Evolutionary conservation across 306 rosid species (phyloP).

Genomic region (Morella rubra): DNA sequence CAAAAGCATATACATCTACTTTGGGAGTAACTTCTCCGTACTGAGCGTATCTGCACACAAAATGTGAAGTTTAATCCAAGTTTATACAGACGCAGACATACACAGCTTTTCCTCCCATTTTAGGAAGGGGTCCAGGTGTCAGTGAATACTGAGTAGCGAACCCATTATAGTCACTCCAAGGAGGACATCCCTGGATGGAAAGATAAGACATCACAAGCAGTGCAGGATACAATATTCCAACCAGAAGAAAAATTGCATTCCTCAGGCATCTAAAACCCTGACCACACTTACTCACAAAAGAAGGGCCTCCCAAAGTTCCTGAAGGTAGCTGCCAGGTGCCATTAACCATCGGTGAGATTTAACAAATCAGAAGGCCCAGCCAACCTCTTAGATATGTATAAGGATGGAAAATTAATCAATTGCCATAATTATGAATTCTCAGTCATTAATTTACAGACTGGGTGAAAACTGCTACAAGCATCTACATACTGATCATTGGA

Average conservation of each 20-base stretch:
- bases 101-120: background rate
- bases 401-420: background rate
- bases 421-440: background rate
- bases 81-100: constrained; percentile 12
- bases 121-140: background rate
- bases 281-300: background rate
- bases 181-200: background rate
- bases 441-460: background rate
- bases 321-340: background rate
- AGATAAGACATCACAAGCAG: background rate
- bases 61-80: constrained; percentile 17
- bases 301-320: background rate
- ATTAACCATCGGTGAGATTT: constrained; percentile 1
- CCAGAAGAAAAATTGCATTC: background rate
- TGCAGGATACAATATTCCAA: background rate
- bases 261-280: background rate
- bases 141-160: background rate
- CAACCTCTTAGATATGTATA: background rate
- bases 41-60: constrained; percentile 73
- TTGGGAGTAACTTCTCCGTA: constrained; percentile 83
- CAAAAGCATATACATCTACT: constrained; percentile 83
- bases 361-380: background rate
- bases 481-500: background rate
- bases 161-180: background rate
- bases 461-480: background rate